A percentile compares a stretch with the other conserved stretches of the same genome.
phyloP scores from a whole-genome alignment of 768 basidiomycete species.

The Trametes cubensis region DNA sequence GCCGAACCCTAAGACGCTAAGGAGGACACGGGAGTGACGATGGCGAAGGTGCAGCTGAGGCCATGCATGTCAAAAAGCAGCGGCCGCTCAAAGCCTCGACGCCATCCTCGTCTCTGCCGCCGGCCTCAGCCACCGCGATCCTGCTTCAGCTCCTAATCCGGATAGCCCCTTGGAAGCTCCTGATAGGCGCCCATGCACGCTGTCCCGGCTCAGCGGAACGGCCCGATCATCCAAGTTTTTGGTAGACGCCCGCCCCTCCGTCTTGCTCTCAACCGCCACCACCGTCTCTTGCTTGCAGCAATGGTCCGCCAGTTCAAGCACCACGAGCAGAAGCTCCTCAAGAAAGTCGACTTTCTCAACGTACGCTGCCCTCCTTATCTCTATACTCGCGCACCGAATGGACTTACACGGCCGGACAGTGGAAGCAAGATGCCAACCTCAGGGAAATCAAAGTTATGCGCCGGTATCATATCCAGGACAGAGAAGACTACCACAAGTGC shows the following conservation, averaged over 20 bases:
- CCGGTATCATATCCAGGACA: slow-evolving; percentile 91
- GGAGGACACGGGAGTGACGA: not conserved
- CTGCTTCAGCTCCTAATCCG: slow-evolving; percentile 1
- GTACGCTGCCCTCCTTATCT: slow-evolving; percentile 45
- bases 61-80: not conserved
- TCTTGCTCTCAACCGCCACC: slow-evolving; percentile 11
- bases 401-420: slow-evolving; percentile 48
- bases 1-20: not conserved
- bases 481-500: slow-evolving; percentile 93
- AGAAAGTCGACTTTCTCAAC: slow-evolving; percentile 96
- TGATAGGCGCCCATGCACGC: not conserved
- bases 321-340: slow-evolving; percentile 93
- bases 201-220: not conserved
- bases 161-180: not conserved
- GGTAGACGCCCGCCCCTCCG: slow-evolving; percentile 9
- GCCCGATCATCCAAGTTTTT: slow-evolving; percentile 7
- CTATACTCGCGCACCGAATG: not conserved
- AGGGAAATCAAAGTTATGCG: slow-evolving; percentile 95
- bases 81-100: not conserved
- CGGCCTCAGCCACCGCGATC: not conserved
- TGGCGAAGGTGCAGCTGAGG: too few relatives aligned
- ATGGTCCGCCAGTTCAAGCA: slow-evolving; percentile 95
- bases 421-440: slow-evolving; percentile 92
- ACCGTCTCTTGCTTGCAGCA: slow-evolving; percentile 9
- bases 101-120: not conserved